A percentile compares a stretch with the other conserved stretches of the same genome.
These are phyloP conservation scores for Clitopilus passeckerianus DNA, from an alignment of 768 basidiomycete genomes.

Conservation along the genomic window DNA sequence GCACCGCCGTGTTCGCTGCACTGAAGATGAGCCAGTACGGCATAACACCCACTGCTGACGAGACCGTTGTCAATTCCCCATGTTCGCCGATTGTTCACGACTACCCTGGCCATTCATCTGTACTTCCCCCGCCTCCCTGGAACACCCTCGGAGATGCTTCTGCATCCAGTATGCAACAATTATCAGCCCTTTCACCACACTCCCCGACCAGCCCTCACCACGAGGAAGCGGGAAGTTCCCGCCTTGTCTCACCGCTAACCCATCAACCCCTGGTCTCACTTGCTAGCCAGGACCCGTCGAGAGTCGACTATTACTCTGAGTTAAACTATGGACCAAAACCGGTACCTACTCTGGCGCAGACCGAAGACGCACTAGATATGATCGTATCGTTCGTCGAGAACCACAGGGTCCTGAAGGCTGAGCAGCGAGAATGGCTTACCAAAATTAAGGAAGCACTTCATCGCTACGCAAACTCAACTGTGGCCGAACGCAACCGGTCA, in stretches of 20 bases:
- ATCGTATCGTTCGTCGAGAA: slow-evolving; percentile 49
- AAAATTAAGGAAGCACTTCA: slow-evolving; percentile 44
- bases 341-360: slow-evolving; percentile 38
- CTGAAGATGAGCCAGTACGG: not conserved
- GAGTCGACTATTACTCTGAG: not conserved
- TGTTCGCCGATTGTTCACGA: not conserved
- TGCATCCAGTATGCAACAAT: not conserved
- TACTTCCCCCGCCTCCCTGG: not conserved
- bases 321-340: slow-evolving; percentile 1
- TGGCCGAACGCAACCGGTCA: slow-evolving; percentile 9
- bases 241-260: not conserved
- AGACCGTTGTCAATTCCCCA: not conserved
- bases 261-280: not conserved
- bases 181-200: not conserved
- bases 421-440: slow-evolving; percentile 35
- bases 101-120: not conserved
- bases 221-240: not conserved
- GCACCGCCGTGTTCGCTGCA: not conserved
- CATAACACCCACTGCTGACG: not conserved
- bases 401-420: slow-evolving; percentile 18
- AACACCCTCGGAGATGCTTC: not conserved
- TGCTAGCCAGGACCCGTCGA: not conserved
- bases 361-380: slow-evolving; percentile 49
- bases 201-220: not conserved
- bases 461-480: not conserved